Percentiles rank a stretch among this genome's conserved stretches.
Evolutionary conservation across 2,329 filamentous ascomycete genomes (phyloP).

Genomic region (Scleromitrula shiraiana): DNA sequence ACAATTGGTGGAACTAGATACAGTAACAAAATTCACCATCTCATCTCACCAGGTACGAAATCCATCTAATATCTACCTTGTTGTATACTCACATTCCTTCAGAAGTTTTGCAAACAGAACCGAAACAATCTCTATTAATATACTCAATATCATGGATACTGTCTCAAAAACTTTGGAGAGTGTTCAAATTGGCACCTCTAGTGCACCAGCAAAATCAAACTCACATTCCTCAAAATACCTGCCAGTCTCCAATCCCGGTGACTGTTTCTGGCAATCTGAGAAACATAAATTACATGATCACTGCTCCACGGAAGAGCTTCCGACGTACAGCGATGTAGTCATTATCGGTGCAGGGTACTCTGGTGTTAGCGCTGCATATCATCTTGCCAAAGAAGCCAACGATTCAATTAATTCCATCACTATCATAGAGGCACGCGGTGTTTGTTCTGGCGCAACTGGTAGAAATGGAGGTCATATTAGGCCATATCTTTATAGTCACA

Average conservation of each 20-base stretch:
- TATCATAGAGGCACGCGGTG: constrained; percentile 70
- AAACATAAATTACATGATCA: constrained; percentile 12
- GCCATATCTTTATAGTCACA: constrained; percentile 9
- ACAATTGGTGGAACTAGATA: background rate
- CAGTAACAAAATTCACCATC: background rate
- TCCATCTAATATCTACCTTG: background rate
- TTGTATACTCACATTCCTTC: background rate
- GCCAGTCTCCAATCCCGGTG: constrained; percentile 7
- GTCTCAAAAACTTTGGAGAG: background rate
- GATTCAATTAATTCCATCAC: constrained; percentile 43
- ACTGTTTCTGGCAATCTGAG: constrained; percentile 14
- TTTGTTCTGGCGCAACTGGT: constrained; percentile 72
- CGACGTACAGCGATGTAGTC: constrained; percentile 14
- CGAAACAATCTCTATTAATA: background rate
- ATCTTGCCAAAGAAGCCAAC: constrained; percentile 35
- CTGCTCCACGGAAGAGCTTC: constrained; percentile 14
- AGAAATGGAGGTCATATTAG: constrained; percentile 8
- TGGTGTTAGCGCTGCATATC: constrained; percentile 17
- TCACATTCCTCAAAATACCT: background rate
- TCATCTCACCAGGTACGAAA: background rate
- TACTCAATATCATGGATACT: background rate
- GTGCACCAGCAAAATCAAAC: background rate
- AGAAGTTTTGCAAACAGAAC: background rate
- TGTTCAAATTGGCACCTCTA: background rate
- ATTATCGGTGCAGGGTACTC: constrained; percentile 19